phyloP scores from a whole-genome alignment of 176 grass and related monocot genomes.

The Melocanna baccifera region DNA sequence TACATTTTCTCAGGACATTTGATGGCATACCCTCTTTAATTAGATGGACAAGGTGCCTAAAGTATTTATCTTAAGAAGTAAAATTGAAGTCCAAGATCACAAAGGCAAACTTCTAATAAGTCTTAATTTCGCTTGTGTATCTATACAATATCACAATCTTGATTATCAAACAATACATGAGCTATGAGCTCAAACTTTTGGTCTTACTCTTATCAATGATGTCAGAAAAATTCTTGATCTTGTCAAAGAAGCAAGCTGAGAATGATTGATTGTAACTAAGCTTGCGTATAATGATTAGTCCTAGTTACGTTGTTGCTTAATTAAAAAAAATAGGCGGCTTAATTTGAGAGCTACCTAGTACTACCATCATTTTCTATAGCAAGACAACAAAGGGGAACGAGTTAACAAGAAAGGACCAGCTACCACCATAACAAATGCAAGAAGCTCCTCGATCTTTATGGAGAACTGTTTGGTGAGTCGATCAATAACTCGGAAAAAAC shows the following conservation, averaged over 20 bases:
- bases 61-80: neutral
- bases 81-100: neutral
- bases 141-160: neutral
- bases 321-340: constrained; percentile 3
- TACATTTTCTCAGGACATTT: no score
- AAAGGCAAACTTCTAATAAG: neutral
- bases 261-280: neutral
- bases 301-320: neutral
- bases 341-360: neutral
- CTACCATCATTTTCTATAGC: neutral
- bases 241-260: neutral
- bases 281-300: neutral
- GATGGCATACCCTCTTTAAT: neutral
- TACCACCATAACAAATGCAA: neutral
- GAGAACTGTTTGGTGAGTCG: neutral
- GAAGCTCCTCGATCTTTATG: neutral
- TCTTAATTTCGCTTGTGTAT: neutral
- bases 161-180: neutral
- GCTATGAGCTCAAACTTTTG: neutral
- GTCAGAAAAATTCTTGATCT: neutral
- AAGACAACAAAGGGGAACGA: neutral
- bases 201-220: neutral
- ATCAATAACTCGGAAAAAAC: neutral
- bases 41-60: neutral
- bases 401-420: neutral